Base-by-base conservation (phyloP, 176 grass and related monocot species). In the Hyparrhenia diplandra region DNA sequence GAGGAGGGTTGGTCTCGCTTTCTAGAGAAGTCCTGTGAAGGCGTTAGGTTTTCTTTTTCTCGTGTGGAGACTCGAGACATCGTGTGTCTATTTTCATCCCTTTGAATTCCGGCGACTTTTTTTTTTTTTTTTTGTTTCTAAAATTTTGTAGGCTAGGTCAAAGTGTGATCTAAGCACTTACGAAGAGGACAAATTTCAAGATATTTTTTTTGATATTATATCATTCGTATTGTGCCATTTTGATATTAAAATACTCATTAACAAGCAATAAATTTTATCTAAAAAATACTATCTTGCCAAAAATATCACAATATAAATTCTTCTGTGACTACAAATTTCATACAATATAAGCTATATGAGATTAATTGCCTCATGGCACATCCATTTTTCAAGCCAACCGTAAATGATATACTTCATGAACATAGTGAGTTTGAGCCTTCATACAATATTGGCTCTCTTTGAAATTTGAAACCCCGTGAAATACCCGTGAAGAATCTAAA, bases 11-110 rank as follows among this genome's bases (percentile, higher is more conserved):
- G 62, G 25, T 21, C 74, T 73, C 32, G 36, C 36, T 73, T 88
- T 83, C 80, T 59, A 62, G 87, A 88, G 31, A 47, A 54, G 81
- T 75, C 63, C 11, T 60, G 24, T 35, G 32, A 70, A 14, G 57
- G 63, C 30, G 63, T 24, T 70, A 62, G 52, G 75, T 63, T 85
- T 74, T 52, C 17, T 51, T 47, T 45, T 72, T 47, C 25, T 64
- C 18, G 17, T n/a, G 24, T 28, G 24, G 39, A 41, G n/a, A 11
- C 11, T 41, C 42, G 54, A 1, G 37, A 11, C 25, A 23, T 8
- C 58, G 46, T 35, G 71, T 59, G n/a, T 25, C 10, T 3, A 59
- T 59, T 59, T 76, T 57, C 36, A 39, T 34, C n/a, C 10, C 59
- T 62, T 62, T 62, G 59, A 29, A 62, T 62, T 62, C 5, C 24